Conservation (phyloP, 768 basidiomycete species). For the Trametes coccinea region DNA sequence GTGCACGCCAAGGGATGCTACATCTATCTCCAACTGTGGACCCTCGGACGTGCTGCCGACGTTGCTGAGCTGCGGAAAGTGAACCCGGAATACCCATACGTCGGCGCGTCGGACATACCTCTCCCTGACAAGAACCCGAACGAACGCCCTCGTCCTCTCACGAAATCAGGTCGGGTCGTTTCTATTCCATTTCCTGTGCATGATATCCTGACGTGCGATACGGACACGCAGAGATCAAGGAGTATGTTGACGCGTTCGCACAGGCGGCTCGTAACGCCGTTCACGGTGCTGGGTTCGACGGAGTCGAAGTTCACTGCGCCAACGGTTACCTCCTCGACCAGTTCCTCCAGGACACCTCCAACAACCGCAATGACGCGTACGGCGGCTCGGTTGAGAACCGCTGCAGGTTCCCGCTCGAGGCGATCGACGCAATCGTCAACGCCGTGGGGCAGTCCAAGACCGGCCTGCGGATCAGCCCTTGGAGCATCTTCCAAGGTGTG, state of each 20-base stretch:
- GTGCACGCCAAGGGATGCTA: conserved; percentile 54
- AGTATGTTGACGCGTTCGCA: conserved; percentile 36
- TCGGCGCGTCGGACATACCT: conserved; percentile 29
- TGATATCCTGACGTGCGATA: background rate
- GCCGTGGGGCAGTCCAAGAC: conserved; percentile 44
- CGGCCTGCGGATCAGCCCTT: conserved; percentile 42
- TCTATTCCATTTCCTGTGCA: background rate
- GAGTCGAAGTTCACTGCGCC: conserved; percentile 32
- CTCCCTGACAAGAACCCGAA: background rate
- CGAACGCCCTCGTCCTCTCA: conserved; percentile 26
- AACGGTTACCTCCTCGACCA: conserved; percentile 41
- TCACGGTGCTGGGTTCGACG: conserved; percentile 32
- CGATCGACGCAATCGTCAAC: conserved; percentile 39
- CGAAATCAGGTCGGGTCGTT: conserved; percentile 13
- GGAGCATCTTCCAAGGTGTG: conserved; percentile 35
- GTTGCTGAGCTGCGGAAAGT: conserved; percentile 37
- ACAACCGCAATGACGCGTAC: conserved; percentile 48
- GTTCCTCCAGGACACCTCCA: conserved; percentile 40
- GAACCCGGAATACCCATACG: conserved; percentile 25
- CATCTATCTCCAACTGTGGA: conserved; percentile 59
- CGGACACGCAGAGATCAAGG: conserved; percentile 32
- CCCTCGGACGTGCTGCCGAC: conserved; percentile 46
- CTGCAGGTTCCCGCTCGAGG: conserved; percentile 45
- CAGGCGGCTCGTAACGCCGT: conserved; percentile 32
- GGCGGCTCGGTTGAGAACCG: conserved; percentile 53